Percentiles rank a stretch among this genome's conserved stretches.
Evolutionary conservation across 305 asterid genomes (phyloP).

Genomic region (Fraxinus ornus): DNA sequence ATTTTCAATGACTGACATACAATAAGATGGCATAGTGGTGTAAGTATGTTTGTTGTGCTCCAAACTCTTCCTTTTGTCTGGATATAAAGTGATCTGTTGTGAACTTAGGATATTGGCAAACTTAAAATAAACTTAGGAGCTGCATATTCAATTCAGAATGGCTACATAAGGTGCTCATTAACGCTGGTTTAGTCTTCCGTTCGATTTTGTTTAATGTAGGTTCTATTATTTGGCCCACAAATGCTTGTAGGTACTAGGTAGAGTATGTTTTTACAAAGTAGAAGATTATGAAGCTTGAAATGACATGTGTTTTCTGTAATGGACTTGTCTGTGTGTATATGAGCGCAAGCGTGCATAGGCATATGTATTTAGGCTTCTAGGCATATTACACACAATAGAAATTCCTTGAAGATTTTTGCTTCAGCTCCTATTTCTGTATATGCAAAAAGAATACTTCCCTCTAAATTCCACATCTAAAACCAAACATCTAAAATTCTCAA

Average conservation of each 20-base stretch:
- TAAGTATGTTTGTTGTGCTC: constrained; percentile 1
- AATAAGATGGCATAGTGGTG: neutral
- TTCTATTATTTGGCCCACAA: neutral
- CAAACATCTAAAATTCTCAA: constrained; percentile 10
- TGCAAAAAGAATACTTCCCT: neutral
- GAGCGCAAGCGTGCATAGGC: neutral
- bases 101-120: constrained; percentile 5
- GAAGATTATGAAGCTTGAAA: neutral
- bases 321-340: neutral
- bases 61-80: neutral
- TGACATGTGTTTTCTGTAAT: constrained; percentile 4
- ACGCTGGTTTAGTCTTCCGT: constrained; percentile 2
- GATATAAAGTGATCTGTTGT: neutral
- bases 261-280: neutral
- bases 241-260: neutral
- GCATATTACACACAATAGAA: neutral
- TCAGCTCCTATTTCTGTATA: constrained; percentile 5
- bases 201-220: neutral
- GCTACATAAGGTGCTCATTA: constrained; percentile 11
- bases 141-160: neutral
- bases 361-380: neutral
- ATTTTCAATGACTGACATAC: neutral
- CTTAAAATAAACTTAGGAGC: neutral
- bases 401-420: constrained; percentile 9
- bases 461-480: neutral